A percentile compares a stretch with the other conserved stretches of the same genome.
Conservation (phyloP, 305 asterid species). For the Plantago coronopus region DNA sequence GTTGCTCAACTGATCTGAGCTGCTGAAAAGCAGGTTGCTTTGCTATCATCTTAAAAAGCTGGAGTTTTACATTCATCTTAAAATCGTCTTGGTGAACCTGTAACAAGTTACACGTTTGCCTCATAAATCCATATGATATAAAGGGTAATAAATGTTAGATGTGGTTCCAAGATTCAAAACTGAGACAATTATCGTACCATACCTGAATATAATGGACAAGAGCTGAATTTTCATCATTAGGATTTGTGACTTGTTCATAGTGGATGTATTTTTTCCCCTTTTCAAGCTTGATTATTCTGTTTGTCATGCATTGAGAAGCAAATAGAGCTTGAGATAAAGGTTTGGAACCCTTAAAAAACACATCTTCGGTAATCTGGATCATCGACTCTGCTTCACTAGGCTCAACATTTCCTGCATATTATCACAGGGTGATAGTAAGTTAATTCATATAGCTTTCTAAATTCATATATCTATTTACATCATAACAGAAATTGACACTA, state of each 20-base stretch:
- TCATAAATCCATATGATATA: background rate
- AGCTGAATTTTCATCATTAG: slow-evolving; percentile 89
- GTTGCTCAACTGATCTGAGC: slow-evolving; percentile 99
- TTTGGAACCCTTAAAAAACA: slow-evolving; percentile 59
- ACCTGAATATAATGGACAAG: slow-evolving; percentile 96
- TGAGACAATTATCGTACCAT: slow-evolving; percentile 4
- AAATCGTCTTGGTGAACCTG: slow-evolving; percentile 95
- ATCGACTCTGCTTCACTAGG: slow-evolving; percentile 77
- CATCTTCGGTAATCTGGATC: slow-evolving; percentile 59
- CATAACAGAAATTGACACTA: slow-evolving; percentile 4
- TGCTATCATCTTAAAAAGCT: slow-evolving; percentile 79
- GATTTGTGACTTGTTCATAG: slow-evolving; percentile 72
- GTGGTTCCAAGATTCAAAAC: background rate
- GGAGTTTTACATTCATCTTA: slow-evolving; percentile 69
- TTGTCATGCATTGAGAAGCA: slow-evolving; percentile 77
- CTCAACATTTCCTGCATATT: slow-evolving; percentile 64
- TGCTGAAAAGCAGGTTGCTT: slow-evolving; percentile 96
- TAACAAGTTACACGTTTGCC: slow-evolving; percentile 15
- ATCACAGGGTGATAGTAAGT: too few relatives aligned
- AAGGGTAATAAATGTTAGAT: too few relatives aligned
- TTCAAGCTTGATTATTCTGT: slow-evolving; percentile 77
- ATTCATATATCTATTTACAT: slow-evolving; percentile 8
- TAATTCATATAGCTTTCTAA: background rate
- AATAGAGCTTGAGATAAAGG: slow-evolving; percentile 65
- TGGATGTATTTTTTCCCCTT: slow-evolving; percentile 56